A percentile compares a stretch with the other conserved stretches of the same genome.
These are phyloP conservation scores for Eucalyptus sp. DNA, from an alignment of 345 rosid species.

Conservation along the genomic window DNA sequence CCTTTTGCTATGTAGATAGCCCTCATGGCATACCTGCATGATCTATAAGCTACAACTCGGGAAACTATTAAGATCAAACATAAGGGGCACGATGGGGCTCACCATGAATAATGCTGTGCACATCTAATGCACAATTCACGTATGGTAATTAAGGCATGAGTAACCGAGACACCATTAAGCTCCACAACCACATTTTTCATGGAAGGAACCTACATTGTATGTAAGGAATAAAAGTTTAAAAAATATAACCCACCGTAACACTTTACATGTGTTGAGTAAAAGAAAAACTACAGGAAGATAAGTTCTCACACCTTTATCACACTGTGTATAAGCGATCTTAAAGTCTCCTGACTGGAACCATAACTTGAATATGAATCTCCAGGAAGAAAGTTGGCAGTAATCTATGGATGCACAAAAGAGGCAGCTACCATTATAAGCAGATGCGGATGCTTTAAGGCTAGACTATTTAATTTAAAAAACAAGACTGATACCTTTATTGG, in stretches of 20 bases:
- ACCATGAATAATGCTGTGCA: conserved; percentile 94
- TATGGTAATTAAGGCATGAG: conserved; percentile 81
- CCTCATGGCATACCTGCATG: conserved; percentile 83
- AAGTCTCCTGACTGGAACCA: conserved; percentile 79
- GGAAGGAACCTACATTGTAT: conserved; percentile 52
- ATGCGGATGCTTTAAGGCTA: neutral
- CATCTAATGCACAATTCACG: conserved; percentile 67
- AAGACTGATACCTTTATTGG: conserved; percentile 68
- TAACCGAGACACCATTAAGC: conserved; percentile 85
- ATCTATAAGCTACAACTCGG: neutral
- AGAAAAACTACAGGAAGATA: neutral
- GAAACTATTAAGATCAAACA: neutral
- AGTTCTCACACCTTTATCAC: conserved; percentile 62
- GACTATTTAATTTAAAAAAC: neutral
- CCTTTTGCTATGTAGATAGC: conserved; percentile 91
- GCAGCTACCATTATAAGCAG: neutral
- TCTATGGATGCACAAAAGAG: conserved; percentile 25
- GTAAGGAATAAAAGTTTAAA: neutral
- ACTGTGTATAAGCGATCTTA: conserved; percentile 84
- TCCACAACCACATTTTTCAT: conserved; percentile 81
- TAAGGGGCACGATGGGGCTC: conserved; percentile 1
- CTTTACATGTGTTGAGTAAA: neutral
- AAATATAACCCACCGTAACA: neutral
- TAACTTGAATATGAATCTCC: conserved; percentile 83
- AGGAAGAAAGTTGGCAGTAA: conserved; percentile 72